A percentile compares a stretch with the other conserved stretches of the same genome.
phyloP scores from a whole-genome alignment of 257 asterid genomes.

The Coffea canephora region DNA sequence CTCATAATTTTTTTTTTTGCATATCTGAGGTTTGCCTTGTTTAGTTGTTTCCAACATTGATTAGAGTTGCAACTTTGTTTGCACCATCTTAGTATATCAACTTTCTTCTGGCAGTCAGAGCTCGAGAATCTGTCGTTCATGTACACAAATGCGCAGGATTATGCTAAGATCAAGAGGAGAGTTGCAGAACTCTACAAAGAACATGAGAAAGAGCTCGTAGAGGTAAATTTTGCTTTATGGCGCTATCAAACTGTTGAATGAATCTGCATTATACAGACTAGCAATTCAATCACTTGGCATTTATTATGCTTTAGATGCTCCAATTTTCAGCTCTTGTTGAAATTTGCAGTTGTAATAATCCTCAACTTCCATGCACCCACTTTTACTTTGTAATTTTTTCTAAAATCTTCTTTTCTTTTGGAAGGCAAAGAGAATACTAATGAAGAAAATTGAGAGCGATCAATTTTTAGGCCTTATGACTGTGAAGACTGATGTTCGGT shows the following conservation, averaged over 20 bases:
- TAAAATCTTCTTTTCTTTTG: slow-evolving; percentile 15
- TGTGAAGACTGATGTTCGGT: slow-evolving; percentile 64
- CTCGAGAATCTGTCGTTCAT: slow-evolving; percentile 85
- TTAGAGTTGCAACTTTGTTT: not conserved
- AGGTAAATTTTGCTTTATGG: slow-evolving; percentile 40
- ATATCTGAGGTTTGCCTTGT: not conserved
- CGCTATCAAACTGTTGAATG: slow-evolving; percentile 1
- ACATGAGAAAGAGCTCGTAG: slow-evolving; percentile 79
- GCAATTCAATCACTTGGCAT: not conserved
- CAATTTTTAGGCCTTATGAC: slow-evolving; percentile 82
- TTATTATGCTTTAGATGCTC: not conserved
- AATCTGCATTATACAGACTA: not conserved
- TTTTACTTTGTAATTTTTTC: slow-evolving; percentile 7
- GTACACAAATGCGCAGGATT: slow-evolving; percentile 84
- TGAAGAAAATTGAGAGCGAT: slow-evolving; percentile 79
- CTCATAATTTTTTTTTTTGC: not conserved
- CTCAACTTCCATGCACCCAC: not conserved
- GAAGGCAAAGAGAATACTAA: slow-evolving; percentile 72
- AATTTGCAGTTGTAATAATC: not conserved
- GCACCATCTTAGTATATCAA: not conserved
- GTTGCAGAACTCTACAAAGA: slow-evolving; percentile 71
- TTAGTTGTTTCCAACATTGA: not conserved
- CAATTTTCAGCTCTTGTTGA: not conserved
- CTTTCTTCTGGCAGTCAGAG: slow-evolving; percentile 66
- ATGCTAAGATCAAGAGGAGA: slow-evolving; percentile 69